A percentile compares a stretch with the other conserved stretches of the same genome.
phyloP scores from a whole-genome alignment of 1,139 yeast species.

The Debaryomycetaceae sp. region DNA sequence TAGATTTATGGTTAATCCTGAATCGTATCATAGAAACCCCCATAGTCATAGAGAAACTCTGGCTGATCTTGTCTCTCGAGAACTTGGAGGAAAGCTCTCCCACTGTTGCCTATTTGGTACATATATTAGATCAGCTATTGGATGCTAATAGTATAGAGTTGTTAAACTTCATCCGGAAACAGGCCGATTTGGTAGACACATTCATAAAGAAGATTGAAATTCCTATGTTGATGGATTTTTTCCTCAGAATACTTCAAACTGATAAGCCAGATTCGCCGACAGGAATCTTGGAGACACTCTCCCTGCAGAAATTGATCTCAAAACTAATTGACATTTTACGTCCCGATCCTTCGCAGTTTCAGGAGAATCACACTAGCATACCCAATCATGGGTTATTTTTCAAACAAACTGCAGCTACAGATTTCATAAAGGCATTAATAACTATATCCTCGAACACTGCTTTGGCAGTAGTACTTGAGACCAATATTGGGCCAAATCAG shows the following conservation, averaged over 20 bases:
- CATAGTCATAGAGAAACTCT: slow-evolving; percentile 35
- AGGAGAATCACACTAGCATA: slow-evolving; percentile 14
- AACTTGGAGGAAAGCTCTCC: slow-evolving; percentile 40
- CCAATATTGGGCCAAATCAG: slow-evolving; percentile 48
- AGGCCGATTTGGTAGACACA: slow-evolving; percentile 49
- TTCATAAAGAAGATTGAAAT: slow-evolving; percentile 54
- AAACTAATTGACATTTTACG: slow-evolving; percentile 50
- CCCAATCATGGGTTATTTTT: slow-evolving; percentile 45
- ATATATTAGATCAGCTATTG: slow-evolving; percentile 45
- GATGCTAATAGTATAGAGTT: slow-evolving; percentile 46
- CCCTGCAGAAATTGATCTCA: slow-evolving; percentile 48
- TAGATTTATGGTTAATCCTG: slow-evolving; percentile 44
- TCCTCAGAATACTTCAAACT: slow-evolving; percentile 58
- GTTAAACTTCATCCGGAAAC: slow-evolving; percentile 52
- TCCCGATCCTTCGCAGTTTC: slow-evolving; percentile 40
- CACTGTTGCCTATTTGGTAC: slow-evolving; percentile 38
- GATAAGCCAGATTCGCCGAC: slow-evolving; percentile 65
- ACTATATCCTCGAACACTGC: slow-evolving; percentile 79
- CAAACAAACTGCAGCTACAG: slow-evolving; percentile 91
- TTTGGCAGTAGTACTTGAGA: slow-evolving; percentile 43
- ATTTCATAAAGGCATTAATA: slow-evolving; percentile 87
- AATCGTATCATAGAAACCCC: slow-evolving; percentile 46
- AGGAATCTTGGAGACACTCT: slow-evolving; percentile 53
- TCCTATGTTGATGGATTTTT: slow-evolving; percentile 55
- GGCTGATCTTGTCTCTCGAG: slow-evolving; percentile 39